phyloP scores from a whole-genome alignment of 345 rosid species.

The Gossypioides kirkii region DNA sequence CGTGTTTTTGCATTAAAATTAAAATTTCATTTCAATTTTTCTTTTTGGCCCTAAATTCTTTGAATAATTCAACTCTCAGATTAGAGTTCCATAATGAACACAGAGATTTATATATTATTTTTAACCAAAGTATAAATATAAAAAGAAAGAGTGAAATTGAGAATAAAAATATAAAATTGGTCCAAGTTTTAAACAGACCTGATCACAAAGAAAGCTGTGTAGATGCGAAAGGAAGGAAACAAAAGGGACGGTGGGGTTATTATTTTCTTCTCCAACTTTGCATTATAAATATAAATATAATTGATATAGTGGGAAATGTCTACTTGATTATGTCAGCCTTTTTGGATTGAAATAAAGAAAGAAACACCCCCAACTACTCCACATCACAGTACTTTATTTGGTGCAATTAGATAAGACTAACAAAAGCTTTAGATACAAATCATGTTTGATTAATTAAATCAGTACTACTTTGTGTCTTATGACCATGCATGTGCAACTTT shows the following conservation, averaged over 20 bases:
- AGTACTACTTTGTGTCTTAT: neutral
- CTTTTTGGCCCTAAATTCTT: no score
- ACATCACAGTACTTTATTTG: no score
- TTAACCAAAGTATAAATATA: no score
- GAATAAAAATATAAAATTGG: constrained; percentile 2
- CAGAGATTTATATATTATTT: no score
- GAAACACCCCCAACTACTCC: constrained; percentile 28
- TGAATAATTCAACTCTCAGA: no score
- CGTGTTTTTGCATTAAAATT: no score
- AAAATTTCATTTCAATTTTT: no score
- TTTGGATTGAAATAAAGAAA: constrained; percentile 35
- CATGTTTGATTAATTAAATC: neutral
- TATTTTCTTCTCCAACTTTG: constrained; percentile 15
- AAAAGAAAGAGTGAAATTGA: no score
- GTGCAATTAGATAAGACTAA: constrained; percentile 7
- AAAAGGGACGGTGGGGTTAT: neutral
- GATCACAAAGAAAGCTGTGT: constrained; percentile 23
- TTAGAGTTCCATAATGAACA: no score
- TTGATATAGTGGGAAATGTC: neutral
- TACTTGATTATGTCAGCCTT: constrained; percentile 28
- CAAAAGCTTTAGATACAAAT: neutral
- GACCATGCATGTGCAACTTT: neutral
- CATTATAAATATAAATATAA: no score
- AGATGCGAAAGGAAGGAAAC: neutral
- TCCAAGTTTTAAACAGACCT: constrained; percentile 9